Evolutionary conservation across 768 basidiomycete genomes (phyloP), one percentile per base, ranked within the genome.

Genomic region (Pisolithus sp.): DNA sequence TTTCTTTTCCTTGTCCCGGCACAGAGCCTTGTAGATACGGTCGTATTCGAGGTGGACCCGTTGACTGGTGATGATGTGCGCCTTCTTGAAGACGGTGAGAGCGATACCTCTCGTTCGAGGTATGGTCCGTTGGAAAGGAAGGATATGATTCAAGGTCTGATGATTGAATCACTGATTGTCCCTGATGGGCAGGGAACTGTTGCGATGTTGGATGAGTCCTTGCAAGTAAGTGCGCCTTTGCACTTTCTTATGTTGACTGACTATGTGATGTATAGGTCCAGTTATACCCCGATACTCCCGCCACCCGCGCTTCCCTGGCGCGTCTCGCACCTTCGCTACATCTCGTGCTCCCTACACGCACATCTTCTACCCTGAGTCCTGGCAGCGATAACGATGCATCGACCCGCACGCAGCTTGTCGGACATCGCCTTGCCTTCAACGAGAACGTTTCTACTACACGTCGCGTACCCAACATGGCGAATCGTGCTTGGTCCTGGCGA

Each of bases 21-120:
- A 34, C 53, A 89, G 85, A 65, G 74, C 7, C 71, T 83, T 40
- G 75, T 81, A 7, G 85, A 87, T 54, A 89, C 87, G 0, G 85
- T 89, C 2, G 49, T 87, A 10, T 90, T 87, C 72, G 85, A 89
- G 48, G 69, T 93, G 30, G 77, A 91, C 55, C 84, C 87, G 1
- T 59, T 89, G n/a, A 91, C 85, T 0, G 89, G 89, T n/a, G 74
- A 76, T n/a, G 82, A 87, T 49, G 66, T 68, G 60, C 59, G 47
- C 62, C 12, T 49, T 55, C 39, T 69, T 70, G 13, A 46, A n/a
- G 46, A 26, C 1, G 24, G 9, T n/a, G 50, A 53, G 21, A 15
- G 41, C 7, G 18, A 42, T 13, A 5, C 37, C 39, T n/a, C 26
- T 26, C 10, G 17, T 44, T 3, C 8, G 4, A 43, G 28, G 45